Conservation (phyloP, 306 rosid species). For the Crataegus laevigata region DNA sequence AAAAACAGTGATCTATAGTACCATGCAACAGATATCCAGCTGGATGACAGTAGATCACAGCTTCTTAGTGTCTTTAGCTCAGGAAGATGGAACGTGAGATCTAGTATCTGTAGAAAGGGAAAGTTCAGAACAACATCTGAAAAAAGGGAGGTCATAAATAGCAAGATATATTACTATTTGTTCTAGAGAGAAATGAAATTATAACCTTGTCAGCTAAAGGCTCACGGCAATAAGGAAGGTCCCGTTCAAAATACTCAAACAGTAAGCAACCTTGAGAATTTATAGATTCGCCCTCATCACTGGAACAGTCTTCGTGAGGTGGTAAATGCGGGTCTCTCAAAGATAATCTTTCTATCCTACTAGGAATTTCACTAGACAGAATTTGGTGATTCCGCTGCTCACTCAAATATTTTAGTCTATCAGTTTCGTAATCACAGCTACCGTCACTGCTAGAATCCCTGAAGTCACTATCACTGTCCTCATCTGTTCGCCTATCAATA, state of each 20-base stretch:
- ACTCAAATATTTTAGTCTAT: constrained; percentile 32
- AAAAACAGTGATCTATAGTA: constrained; percentile 27
- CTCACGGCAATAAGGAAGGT: constrained; percentile 73
- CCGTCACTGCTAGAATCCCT: constrained; percentile 89
- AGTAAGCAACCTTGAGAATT: constrained; percentile 58
- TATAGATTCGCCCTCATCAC: constrained; percentile 72
- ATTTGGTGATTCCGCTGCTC: constrained; percentile 41
- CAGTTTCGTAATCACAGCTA: constrained; percentile 70
- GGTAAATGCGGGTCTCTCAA: constrained; percentile 45
- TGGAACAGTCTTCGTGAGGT: constrained; percentile 63
- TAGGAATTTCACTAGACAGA: constrained; percentile 32
- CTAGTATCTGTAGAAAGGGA: constrained; percentile 44
- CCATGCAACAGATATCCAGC: constrained; percentile 99
- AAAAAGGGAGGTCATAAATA: neutral
- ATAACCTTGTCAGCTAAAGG: constrained; percentile 89
- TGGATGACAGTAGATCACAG: constrained; percentile 62
- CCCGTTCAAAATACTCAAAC: constrained; percentile 73
- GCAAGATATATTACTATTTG: neutral
- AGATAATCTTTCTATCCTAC: constrained; percentile 46
- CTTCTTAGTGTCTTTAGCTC: constrained; percentile 63
- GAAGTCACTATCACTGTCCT: constrained; percentile 80
- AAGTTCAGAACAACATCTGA: constrained; percentile 10
- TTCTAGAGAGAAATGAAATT: neutral
- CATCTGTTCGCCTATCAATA: constrained; percentile 56
- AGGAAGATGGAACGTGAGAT: constrained; percentile 63